Evolutionary conservation across 306 rosid genomes (phyloP), one percentile per base, ranked within the genome.

Genomic region (Sicyos edulis): DNA sequence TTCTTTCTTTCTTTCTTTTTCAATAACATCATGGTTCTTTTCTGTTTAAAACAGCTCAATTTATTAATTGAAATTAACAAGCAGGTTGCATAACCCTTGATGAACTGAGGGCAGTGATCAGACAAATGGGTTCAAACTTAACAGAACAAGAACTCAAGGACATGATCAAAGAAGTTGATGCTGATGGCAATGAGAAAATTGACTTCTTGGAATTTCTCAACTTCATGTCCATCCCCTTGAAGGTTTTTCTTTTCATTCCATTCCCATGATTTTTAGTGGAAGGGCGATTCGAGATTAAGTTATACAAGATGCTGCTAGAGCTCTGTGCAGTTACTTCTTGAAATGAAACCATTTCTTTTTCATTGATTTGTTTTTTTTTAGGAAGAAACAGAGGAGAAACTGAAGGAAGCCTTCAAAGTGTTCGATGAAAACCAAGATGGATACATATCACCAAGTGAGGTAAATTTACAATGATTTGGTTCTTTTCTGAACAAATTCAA

Each of bases 351-450:
- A n/a, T n/a, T n/a, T n/a, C n/a, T n/a, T n/a, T n/a, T n/a, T n/a
- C n/a, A n/a, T n/a, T n/a, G n/a, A n/a, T n/a, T n/a, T n/a, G n/a
- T n/a, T n/a, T 4, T 42, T 42, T 42, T 42, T 8, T 42, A 92
- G 98, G 96, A 92, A 58, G 96, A 92, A 75, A 90, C 82, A 15
- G 96, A 89, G 73, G 91, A 89, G 72, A 91, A 92, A 68, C 92
- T 89, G 0, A 88, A 79, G 74, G 97, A 88, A 77, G 96, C 91
- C 54, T 92, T 92, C 87, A 81, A 85, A 71, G 92, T 92, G 63
- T 92, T 92, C 79, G 96, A 92, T 74, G 86, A 83, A 76, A 96
- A 92, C 76, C 89, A 92, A 81, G 87, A 92, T 82, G 97, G 97
- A 20, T 92, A 83, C 52, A 89, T 92, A 69, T 88, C 97, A 22